Evolutionary conservation across 495 filamentous ascomycete species (phyloP).

Genomic region (Penicillium verhagenii): DNA sequence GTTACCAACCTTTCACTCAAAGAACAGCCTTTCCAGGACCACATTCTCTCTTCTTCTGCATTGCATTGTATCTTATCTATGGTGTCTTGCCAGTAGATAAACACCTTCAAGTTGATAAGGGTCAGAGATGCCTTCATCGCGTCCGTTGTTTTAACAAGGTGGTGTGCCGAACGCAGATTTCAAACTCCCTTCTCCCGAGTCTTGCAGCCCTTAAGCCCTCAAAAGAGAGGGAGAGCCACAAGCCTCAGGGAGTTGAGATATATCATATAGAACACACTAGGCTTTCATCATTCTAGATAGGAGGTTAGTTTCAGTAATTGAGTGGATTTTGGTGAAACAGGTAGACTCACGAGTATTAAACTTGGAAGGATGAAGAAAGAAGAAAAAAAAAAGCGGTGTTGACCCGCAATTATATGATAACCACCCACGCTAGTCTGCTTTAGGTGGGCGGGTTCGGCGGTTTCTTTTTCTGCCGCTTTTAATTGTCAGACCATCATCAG

Average conservation of each 20-base stretch:
- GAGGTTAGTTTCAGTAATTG: conserved; percentile 41
- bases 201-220: conserved; percentile 87
- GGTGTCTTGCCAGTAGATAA: conserved; percentile 10
- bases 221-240: conserved; percentile 76
- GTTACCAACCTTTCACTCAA: neutral
- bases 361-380: conserved; percentile 91
- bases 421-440: conserved; percentile 28
- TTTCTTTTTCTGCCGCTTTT: conserved; percentile 14
- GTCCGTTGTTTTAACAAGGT: conserved; percentile 95
- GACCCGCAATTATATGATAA: conserved; percentile 21
- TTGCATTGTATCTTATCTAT: conserved; percentile 3
- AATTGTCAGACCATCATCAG: conserved; percentile 7
- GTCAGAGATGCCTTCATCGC: conserved; percentile 99
- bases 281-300: conserved; percentile 93
- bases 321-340: neutral
- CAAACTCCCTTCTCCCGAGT: conserved; percentile 71
- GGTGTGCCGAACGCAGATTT: conserved; percentile 99
- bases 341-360: conserved; percentile 84
- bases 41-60: neutral
- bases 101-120: conserved; percentile 47
- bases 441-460: conserved; percentile 28
- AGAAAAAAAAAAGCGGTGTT: conserved; percentile 42
- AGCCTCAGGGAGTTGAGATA: conserved; percentile 62
- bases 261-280: conserved; percentile 90
- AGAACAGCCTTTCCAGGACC: conserved; percentile 10